Evolutionary conservation across 148 eudicot genomes (phyloP).

Genomic region (Rhododendron mucronatum): DNA sequence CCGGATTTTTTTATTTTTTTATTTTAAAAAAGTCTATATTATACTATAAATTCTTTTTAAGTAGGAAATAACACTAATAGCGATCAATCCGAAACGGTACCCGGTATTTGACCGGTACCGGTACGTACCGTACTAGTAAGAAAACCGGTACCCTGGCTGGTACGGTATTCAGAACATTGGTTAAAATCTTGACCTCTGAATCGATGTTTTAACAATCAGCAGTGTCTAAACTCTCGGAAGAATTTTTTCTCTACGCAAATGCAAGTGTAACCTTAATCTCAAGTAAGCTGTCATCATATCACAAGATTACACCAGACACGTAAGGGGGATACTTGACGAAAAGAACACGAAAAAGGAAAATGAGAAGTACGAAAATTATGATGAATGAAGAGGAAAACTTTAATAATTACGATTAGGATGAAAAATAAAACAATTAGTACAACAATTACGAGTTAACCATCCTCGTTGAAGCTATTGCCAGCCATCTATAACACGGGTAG

Average conservation of each 20-base stretch:
- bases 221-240: not conserved
- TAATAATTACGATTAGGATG: not conserved
- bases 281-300: not conserved
- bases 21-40: too few species aligned
- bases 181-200: not conserved
- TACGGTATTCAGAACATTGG: not conserved
- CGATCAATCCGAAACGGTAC: too few species aligned
- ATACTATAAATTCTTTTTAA: accelerated
- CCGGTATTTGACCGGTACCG: too few species aligned
- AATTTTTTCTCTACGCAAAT: not conserved
- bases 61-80: too few species aligned
- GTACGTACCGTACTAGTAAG: too few species aligned
- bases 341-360: not conserved
- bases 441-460: not conserved
- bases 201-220: not conserved
- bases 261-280: not conserved
- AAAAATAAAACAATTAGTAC: not conserved
- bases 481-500: not conserved
- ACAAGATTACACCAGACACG: not conserved
- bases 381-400: not conserved
- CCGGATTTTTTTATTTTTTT: too few species aligned
- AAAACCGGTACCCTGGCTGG: too few species aligned
- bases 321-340: not conserved
- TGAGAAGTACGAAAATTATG: not conserved
- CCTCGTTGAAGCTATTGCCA: not conserved